These are phyloP conservation scores for Acarospora socialis DNA, from an alignment of 2,329 filamentous ascomycete species.

Conservation along the genomic window DNA sequence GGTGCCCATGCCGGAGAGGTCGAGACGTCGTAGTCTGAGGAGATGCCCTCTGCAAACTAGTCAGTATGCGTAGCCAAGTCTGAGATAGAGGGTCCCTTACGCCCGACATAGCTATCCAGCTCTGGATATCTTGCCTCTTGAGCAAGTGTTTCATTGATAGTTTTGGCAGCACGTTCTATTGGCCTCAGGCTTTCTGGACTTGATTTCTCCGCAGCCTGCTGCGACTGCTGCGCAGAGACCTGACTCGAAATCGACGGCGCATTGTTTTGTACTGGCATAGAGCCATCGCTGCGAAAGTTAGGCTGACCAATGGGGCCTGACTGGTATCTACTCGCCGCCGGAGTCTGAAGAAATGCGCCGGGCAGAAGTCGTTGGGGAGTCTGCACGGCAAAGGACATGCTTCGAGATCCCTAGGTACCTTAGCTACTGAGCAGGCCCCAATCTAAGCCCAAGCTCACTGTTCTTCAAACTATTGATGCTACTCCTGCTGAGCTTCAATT, in stretches of 20 bases:
- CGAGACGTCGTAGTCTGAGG: constrained; percentile 78
- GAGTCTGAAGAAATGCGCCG: constrained; percentile 63
- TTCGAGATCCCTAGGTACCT: constrained; percentile 1
- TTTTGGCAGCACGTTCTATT: constrained; percentile 65
- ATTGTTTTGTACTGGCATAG: constrained; percentile 1
- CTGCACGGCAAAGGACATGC: constrained; percentile 41
- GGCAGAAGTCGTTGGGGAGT: constrained; percentile 61
- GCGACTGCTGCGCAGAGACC: constrained; percentile 8
- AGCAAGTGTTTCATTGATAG: constrained; percentile 65
- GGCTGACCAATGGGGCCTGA: constrained; percentile 24
- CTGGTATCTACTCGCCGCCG: constrained; percentile 42
- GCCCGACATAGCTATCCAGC: constrained; percentile 74
- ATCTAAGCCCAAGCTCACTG: too few relatives aligned
- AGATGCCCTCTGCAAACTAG: constrained; percentile 56
- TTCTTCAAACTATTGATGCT: too few relatives aligned
- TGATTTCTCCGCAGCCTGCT: constrained; percentile 10
- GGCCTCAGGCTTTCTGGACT: constrained; percentile 37
- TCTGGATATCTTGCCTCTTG: constrained; percentile 74
- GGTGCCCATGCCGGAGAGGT: constrained; percentile 60
- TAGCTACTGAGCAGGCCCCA: too few relatives aligned
- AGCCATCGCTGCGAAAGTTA: constrained; percentile 25
- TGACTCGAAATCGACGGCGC: constrained; percentile 2
- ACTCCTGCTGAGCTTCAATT: too few relatives aligned
- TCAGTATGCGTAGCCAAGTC: constrained; percentile 18
- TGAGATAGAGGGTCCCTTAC: constrained; percentile 39